These are phyloP conservation scores for Trichomonas gallinae DNA, from an alignment of 208 protist genomes.

Conservation along the genomic window DNA sequence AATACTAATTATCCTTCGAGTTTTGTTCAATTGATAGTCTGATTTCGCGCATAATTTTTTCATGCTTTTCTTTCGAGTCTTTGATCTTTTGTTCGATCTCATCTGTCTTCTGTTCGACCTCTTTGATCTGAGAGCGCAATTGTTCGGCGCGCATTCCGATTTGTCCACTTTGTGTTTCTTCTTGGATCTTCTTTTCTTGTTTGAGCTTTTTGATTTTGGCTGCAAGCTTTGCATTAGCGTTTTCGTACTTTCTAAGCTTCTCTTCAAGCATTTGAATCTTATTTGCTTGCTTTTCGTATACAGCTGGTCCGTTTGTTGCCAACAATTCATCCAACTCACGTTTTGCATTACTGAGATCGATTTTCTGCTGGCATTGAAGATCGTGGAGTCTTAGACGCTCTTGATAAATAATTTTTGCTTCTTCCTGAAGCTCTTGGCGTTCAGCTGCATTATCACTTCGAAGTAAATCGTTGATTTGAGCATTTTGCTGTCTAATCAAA, in stretches of 20 bases:
- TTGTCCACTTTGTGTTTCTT: background rate
- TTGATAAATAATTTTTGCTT: conserved; percentile 22
- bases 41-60: background rate
- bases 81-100: conserved; percentile 6
- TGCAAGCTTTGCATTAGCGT: background rate
- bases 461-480: background rate
- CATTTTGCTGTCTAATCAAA: background rate
- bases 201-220: background rate
- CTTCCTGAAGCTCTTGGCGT: conserved; percentile 4
- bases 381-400: background rate
- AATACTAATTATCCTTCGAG: background rate
- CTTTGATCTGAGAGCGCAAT: background rate
- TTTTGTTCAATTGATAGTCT: background rate
- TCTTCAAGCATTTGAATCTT: background rate
- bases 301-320: background rate
- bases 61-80: background rate
- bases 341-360: background rate
- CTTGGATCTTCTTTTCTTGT: background rate
- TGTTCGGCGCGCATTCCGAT: background rate
- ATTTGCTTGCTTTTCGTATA: background rate
- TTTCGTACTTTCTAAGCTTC: background rate
- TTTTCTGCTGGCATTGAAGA: background rate
- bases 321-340: background rate
- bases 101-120: background rate
- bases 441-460: background rate